Base-by-base conservation (phyloP, 495 filamentous ascomycete genomes). In the Podospora fimiseda region DNA sequence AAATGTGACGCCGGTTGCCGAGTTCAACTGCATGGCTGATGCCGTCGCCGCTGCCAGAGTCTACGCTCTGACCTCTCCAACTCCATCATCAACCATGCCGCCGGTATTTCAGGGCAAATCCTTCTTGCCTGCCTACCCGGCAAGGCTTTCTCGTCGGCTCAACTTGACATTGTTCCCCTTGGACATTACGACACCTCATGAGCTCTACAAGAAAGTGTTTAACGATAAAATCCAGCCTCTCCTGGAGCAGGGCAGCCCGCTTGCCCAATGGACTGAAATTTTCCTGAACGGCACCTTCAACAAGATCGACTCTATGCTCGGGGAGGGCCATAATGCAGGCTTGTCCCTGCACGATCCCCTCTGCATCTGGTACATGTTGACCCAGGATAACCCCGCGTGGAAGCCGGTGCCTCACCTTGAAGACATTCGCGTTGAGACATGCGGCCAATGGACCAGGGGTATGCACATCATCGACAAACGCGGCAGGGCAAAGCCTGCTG, bases 371-470 rank as follows among this genome's bases (percentile, higher is more conserved):
- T 94, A 94, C 62, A 83, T 87, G 61, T 67, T 94, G 39, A 84
- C 83, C 1, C 65, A 67, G 33, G 70, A 74, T 44, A 65, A 75
- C 37, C 70, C 75, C 13, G 69, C 67, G 13, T 81, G 78, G 78
- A 74, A 70, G 62, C 55, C 71, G 21, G 66, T 71, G 18, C 55
- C 66, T 9, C 66, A 70, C 53, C 74, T 69, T 16, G 71, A 80
- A 65, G 93, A 98, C 68, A 85, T 97, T 47, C 77, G 93, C 13
- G 73, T 98, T 20, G 93, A 98, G 66, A 88, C 88, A 1, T 64
- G 77, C 24, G 93, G 93, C 4, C 92, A 97, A 69, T 98, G 93
- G 93, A 96, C 92, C 48, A 74, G 86, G 40, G 93, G 93, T 2
- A 88, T 90, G 84, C 90, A 89, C 64, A 78, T 97, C 15, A 73